phyloP scores from a whole-genome alignment of 768 basidiomycete genomes.

The Psilocybe tampanensis region DNA sequence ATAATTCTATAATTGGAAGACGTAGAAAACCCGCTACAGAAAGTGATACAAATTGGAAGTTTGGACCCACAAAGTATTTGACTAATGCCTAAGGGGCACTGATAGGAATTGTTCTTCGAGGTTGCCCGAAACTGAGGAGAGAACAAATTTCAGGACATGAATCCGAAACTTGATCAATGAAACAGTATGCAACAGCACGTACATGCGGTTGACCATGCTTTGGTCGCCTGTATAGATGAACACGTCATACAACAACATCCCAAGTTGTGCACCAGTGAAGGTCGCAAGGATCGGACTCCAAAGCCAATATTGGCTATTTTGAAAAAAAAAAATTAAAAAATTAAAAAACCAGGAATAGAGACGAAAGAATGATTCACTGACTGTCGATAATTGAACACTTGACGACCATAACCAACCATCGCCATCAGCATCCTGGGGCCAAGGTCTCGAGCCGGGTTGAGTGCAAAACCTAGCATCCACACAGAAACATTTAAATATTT shows the following conservation, averaged over 20 bases:
- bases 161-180: too few species aligned
- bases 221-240: slow-evolving; percentile 43
- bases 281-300: slow-evolving; percentile 69
- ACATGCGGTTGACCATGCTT: slow-evolving; percentile 57
- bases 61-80: too few species aligned
- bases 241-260: slow-evolving; percentile 56
- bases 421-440: slow-evolving; percentile 72
- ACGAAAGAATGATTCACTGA: slow-evolving; percentile 26
- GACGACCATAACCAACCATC: slow-evolving; percentile 66
- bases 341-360: background rate
- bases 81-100: too few species aligned
- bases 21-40: too few species aligned
- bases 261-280: slow-evolving; percentile 57
- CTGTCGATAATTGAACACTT: slow-evolving; percentile 40
- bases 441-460: slow-evolving; percentile 67
- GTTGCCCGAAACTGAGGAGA: too few species aligned
- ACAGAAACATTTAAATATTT: too few species aligned
- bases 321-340: slow-evolving; percentile 1
- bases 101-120: too few species aligned
- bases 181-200: slow-evolving; percentile 19
- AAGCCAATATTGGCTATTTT: slow-evolving; percentile 67
- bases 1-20: too few species aligned
- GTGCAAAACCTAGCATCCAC: slow-evolving; percentile 47
- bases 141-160: too few species aligned
- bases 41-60: too few species aligned